Conservation (phyloP, 2,329 filamentous ascomycete species). For the Claviceps digitariae region DNA sequence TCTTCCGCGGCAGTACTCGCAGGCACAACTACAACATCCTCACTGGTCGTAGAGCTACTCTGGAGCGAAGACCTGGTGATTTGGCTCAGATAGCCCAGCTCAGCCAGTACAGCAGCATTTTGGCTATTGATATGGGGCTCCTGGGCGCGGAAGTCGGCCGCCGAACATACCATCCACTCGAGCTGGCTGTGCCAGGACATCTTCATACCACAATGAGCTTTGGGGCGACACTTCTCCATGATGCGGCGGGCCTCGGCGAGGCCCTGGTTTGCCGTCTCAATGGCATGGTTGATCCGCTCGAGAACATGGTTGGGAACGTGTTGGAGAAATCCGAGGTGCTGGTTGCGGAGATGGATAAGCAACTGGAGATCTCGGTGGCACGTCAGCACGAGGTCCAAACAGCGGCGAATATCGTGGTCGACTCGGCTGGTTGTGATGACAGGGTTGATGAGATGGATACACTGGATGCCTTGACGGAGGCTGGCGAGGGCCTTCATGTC, state of each 20-base stretch:
- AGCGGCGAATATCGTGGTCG: slow-evolving; percentile 14
- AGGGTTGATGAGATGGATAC: slow-evolving; percentile 4
- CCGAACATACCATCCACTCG: slow-evolving; percentile 14
- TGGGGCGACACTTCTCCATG: slow-evolving; percentile 17
- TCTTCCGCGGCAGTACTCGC: no score
- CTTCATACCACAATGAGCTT: slow-evolving; percentile 9
- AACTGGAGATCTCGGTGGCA: slow-evolving; percentile 19
- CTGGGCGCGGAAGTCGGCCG: slow-evolving; percentile 14
- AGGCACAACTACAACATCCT: no score
- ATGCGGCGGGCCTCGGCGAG: slow-evolving; percentile 16
- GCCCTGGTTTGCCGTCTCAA: slow-evolving; percentile 14
- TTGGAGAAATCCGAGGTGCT: slow-evolving; percentile 13
- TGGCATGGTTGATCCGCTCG: slow-evolving; percentile 16
- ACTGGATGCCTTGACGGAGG: not conserved
- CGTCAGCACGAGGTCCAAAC: slow-evolving; percentile 19
- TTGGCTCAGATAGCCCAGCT: slow-evolving; percentile 14
- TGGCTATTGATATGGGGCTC: slow-evolving; percentile 16
- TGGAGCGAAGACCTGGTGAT: not conserved
- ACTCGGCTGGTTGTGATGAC: slow-evolving; percentile 14
- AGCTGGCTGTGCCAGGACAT: slow-evolving; percentile 11
- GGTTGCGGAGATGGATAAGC: slow-evolving; percentile 18
- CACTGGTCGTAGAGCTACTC: not conserved
- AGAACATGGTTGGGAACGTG: slow-evolving; percentile 12
- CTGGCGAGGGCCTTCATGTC: not conserved
- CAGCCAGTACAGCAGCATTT: slow-evolving; percentile 16